Evolutionary conservation across 768 basidiomycete species (phyloP), one percentile per base, ranked within the genome.

Genomic region (Boletus rex-veris): DNA sequence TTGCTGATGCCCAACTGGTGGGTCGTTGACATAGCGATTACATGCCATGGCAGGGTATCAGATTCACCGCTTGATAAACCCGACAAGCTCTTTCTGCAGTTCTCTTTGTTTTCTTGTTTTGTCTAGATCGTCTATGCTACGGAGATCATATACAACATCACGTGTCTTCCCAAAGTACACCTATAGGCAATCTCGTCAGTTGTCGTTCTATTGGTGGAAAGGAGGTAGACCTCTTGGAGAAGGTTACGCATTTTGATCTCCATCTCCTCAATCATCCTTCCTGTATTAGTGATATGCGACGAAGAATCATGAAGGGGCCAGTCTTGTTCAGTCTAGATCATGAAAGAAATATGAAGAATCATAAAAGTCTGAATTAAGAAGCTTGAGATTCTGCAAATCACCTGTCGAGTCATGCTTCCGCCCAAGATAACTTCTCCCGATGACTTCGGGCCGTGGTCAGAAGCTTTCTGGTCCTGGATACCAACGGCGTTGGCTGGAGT

Each of bases 161-260:
- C 90, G 87, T 45, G 96, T 98, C 76, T 98, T 97, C 37, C 93
- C 92, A 74, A 95, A 95, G 72, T 95, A 96, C 14, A 96, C 88
- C 87, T 89, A 58, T 42, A 12, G 48, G 30, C 44, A 47, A n/a
- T 39, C 21, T 0, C 4, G 42, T 71, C 19, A 70, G 49, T 4
- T 16, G n/a, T 47, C 4, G 19, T 46, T 47, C 38, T 18, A 38
- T 45, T 7, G 46, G 43, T 35, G 18, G 24, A 56, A 51, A 47
- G 30, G 53, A 24, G 21, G 38, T 74, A 43, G 54, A 84, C 91
- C 77, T 94, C 92, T 71, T 92, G 90, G 45, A 99, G 77, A 52
- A 93, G 75, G 71, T 97, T 97, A 37, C 97, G 82, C 92, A 98
- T 94, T 76, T 98, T 98, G 70, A 95, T 92, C 73, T 99, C 97